These are phyloP conservation scores for Mucuna pruriens DNA, from an alignment of 306 rosid genomes.

Conservation along the genomic window DNA sequence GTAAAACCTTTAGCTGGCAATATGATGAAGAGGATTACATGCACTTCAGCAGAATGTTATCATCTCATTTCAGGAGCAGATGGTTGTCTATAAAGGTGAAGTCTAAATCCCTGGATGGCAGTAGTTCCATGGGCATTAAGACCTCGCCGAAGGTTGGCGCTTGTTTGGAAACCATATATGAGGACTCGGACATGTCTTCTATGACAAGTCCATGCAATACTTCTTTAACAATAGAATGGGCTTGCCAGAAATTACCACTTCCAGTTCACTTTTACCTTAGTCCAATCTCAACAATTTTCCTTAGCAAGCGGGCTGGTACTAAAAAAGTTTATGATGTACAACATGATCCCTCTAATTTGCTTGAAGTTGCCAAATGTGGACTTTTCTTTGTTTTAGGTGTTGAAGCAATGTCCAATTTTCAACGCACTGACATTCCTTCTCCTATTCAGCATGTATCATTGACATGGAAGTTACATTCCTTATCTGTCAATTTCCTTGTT, in stretches of 20 bases:
- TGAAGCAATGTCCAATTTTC: slow-evolving; percentile 75
- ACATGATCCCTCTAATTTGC: slow-evolving; percentile 50
- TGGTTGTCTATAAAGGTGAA: slow-evolving; percentile 80
- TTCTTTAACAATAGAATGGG: slow-evolving; percentile 75
- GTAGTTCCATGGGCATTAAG: slow-evolving; percentile 40
- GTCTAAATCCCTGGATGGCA: slow-evolving; percentile 46
- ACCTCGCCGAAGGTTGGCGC: slow-evolving; percentile 48
- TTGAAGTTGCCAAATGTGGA: slow-evolving; percentile 79
- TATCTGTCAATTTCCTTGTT: slow-evolving; percentile 79
- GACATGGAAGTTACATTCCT: slow-evolving; percentile 91
- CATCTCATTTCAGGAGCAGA: slow-evolving; percentile 79
- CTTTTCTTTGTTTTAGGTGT: slow-evolving; percentile 84
- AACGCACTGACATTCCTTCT: slow-evolving; percentile 58
- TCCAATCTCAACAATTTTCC: slow-evolving; percentile 76
- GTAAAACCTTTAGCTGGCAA: slow-evolving; percentile 62
- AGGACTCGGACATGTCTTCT: slow-evolving; percentile 65
- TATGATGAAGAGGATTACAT: slow-evolving; percentile 70
- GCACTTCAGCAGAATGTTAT: slow-evolving; percentile 61
- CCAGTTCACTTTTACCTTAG: slow-evolving; percentile 83
- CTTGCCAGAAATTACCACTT: slow-evolving; percentile 88
- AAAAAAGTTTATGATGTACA: slow-evolving; percentile 46
- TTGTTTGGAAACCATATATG: slow-evolving; percentile 74
- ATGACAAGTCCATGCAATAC: slow-evolving; percentile 38
- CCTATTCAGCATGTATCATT: slow-evolving; percentile 72
- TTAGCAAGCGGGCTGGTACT: slow-evolving; percentile 57